phyloP scores from a whole-genome alignment of 257 asterid species.

The Penstemon newberryi region DNA sequence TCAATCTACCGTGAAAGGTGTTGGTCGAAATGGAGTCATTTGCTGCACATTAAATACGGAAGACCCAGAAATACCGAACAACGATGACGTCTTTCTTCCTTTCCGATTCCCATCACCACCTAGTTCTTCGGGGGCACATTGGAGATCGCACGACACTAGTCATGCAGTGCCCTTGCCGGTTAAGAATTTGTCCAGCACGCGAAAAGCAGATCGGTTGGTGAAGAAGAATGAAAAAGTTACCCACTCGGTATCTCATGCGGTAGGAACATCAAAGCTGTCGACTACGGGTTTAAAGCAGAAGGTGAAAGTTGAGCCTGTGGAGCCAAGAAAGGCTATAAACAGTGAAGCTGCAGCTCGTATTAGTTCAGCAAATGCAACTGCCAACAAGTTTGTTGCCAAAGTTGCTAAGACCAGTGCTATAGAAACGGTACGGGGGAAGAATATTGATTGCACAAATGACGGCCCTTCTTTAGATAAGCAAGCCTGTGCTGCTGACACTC shows the following conservation, averaged over 20 bases:
- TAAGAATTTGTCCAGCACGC: constrained; percentile 35
- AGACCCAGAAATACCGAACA: constrained; percentile 72
- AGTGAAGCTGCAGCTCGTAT: constrained; percentile 26
- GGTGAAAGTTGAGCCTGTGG: constrained; percentile 21
- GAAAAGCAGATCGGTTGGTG: constrained; percentile 33
- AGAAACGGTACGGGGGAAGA: constrained; percentile 38
- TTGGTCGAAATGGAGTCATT: constrained; percentile 57
- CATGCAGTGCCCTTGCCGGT: constrained; percentile 41
- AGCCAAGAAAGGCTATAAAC: constrained; percentile 32
- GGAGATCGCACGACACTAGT: constrained; percentile 40
- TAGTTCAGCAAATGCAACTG: constrained; percentile 32
- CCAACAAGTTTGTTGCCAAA: constrained; percentile 26
- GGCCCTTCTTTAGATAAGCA: constrained; percentile 27
- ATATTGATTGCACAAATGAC: constrained; percentile 25
- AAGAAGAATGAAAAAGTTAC: constrained; percentile 32
- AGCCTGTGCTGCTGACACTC: constrained; percentile 25
- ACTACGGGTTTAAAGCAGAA: constrained; percentile 16
- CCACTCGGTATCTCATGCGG: constrained; percentile 28
- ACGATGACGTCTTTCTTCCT: constrained; percentile 79
- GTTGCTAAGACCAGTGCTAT: constrained; percentile 28
- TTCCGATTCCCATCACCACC: constrained; percentile 50
- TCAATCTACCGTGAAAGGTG: constrained; percentile 35
- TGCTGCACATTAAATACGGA: constrained; percentile 68
- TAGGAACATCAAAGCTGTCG: constrained; percentile 28
- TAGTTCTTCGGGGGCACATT: constrained; percentile 33